Evolutionary conservation across 352 stramenopile genomes (phyloP).

Genomic region (Globisporangium ultimum): DNA sequence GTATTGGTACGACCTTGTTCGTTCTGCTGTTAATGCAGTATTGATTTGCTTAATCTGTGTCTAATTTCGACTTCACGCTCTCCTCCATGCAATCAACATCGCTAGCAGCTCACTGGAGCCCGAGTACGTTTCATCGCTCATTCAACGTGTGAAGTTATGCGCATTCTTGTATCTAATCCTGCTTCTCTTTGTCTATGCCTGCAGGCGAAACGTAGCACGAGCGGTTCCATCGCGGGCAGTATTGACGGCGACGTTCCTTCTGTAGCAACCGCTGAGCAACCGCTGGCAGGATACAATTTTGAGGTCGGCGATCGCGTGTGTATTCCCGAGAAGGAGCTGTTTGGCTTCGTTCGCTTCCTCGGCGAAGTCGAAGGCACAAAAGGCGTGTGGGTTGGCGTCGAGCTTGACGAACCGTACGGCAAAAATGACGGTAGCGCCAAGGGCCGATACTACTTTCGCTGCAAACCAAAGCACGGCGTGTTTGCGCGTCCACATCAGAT

Average conservation of each 20-base stretch:
- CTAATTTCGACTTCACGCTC: neutral
- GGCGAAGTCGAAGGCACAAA: slow-evolving; percentile 72
- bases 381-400: slow-evolving; percentile 71
- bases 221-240: slow-evolving; percentile 27
- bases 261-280: slow-evolving; percentile 12
- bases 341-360: slow-evolving; percentile 75
- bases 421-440: slow-evolving; percentile 87
- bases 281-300: slow-evolving; percentile 34
- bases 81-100: no score
- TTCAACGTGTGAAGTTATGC: no score
- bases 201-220: slow-evolving; percentile 8
- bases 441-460: slow-evolving; percentile 75
- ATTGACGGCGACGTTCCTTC: slow-evolving; percentile 41
- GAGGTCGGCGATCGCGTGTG: slow-evolving; percentile 75
- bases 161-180: no score
- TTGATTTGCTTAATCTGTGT: neutral
- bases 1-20: neutral
- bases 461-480: slow-evolving; percentile 73
- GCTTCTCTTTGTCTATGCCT: neutral
- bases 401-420: slow-evolving; percentile 69
- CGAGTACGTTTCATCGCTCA: slow-evolving; percentile 5
- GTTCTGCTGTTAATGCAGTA: neutral
- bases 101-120: neutral
- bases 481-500: slow-evolving; percentile 79
- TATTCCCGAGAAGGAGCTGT: slow-evolving; percentile 83